phyloP scores from a whole-genome alignment of 2,329 filamentous ascomycete genomes.

The Fusarium staphyleae region DNA sequence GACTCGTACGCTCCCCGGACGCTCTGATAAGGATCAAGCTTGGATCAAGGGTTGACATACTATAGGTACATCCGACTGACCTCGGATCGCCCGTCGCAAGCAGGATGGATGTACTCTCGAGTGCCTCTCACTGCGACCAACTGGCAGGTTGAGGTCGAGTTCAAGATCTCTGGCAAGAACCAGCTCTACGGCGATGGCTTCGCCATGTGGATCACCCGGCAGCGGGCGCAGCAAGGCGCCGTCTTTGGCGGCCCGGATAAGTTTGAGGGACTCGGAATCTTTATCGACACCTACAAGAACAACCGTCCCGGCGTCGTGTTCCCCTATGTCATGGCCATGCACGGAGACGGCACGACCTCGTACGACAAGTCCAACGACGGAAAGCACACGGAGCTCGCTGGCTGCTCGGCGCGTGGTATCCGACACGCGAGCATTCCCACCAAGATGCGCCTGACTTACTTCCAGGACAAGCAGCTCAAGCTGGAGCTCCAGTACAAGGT shows the following conservation, averaged over 20 bases:
- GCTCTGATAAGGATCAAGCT: constrained; percentile 14
- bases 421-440: constrained; percentile 81
- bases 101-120: constrained; percentile 91
- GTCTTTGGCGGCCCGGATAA: constrained; percentile 89
- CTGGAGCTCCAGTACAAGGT: constrained; percentile 94
- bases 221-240: constrained; percentile 78
- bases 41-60: constrained; percentile 35
- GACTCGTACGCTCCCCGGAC: constrained; percentile 62
- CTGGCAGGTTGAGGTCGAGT: constrained; percentile 97
- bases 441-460: constrained; percentile 90
- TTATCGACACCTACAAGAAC: constrained; percentile 99
- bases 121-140: constrained; percentile 97
- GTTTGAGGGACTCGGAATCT: constrained; percentile 94
- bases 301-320: constrained; percentile 95
- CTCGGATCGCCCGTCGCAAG: constrained; percentile 87
- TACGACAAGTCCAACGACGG: constrained; percentile 97
- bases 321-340: constrained; percentile 98
- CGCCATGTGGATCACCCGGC: constrained; percentile 97
- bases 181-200: constrained; percentile 95
- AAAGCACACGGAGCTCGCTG: constrained; percentile 89
- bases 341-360: constrained; percentile 84
- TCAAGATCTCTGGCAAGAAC: constrained; percentile 88
- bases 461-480: constrained; percentile 91
- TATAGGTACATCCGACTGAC: constrained; percentile 89
- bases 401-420: constrained; percentile 92